Evolutionary conservation across 305 asterid species (phyloP), one percentile per base, ranked within the genome.

Genomic region (Fraxinus sp.): DNA sequence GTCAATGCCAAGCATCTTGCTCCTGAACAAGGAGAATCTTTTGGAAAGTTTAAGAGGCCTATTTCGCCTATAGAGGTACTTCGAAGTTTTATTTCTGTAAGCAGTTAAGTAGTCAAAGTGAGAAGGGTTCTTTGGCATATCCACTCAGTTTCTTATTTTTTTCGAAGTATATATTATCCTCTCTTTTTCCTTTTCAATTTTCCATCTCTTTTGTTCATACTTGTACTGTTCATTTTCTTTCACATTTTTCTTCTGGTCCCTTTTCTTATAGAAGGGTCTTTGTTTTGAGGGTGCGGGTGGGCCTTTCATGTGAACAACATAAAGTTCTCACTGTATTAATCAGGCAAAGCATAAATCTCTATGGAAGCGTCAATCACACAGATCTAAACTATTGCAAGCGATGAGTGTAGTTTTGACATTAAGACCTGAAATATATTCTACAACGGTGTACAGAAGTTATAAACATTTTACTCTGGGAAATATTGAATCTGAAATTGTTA

Each of bases 31-130:
- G 49, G 88, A 82, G 44, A 83, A 16, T 87, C 95, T 76, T 76
- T 85, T 84, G 78, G 86, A 41, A 92, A 86, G 86, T 84, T 88
- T 30, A 88, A 87, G 77, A 85, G 80, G 79, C 84, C 88, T 44
- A 81, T 87, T 85, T 74, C 88, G 75, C 83, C 87, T 70, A 86
- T 80, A 68, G 91, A 91, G 97, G 98, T 92, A 91, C 74, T 80
- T 80, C 55, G 1, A 66, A 78, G 75, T 73, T 24, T 62, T 74
- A 77, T 68, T 79, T 55, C 39, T 83, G 59, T 78, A 74, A 30
- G 76, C 74, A 18, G 78, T 30, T 44, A 44, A 3, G 68, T 46
- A 57, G 11, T 72, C 59, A 22, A 81, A 46, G 66, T 59, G 28
- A 39, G 74, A 52, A 35, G 10, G 10, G 24, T 55, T 57, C 66